A percentile compares a stretch with the other conserved stretches of the same genome.
These are phyloP conservation scores for Ligustrum vulgare DNA, from an alignment of 257 asterid species.

Conservation along the genomic window DNA sequence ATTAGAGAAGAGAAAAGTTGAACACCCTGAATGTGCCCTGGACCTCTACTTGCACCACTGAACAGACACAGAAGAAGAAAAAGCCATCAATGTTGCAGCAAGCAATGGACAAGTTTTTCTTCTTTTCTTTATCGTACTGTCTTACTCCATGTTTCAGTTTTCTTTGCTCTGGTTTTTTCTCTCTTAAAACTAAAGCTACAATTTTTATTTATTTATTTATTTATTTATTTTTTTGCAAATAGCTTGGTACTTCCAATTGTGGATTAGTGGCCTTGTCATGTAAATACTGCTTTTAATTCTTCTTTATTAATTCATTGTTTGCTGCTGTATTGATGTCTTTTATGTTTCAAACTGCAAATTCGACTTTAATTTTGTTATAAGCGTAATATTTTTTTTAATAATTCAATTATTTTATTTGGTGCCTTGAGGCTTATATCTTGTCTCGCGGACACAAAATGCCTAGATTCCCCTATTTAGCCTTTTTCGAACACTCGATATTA, in stretches of 20 bases:
- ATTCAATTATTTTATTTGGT: not conserved
- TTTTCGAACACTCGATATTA: not conserved
- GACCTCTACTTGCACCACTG: not conserved
- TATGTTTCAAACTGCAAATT: not conserved
- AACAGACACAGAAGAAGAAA: not conserved
- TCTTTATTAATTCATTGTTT: not conserved
- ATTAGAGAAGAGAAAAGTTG: not conserved
- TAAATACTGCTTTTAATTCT: not conserved
- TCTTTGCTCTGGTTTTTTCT: not conserved
- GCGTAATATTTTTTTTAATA: not conserved
- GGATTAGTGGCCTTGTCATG: not conserved
- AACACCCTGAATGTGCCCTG: not conserved
- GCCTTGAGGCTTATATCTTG: not conserved
- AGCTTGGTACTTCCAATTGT: not conserved
- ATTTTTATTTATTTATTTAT: too few relatives aligned
- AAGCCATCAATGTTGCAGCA: not conserved
- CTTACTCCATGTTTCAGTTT: not conserved
- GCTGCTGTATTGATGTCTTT: not conserved
- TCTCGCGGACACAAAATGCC: not conserved
- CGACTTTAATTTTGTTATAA: not conserved
- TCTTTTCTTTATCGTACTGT: not conserved
- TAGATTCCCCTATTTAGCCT: not conserved
- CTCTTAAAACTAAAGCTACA: not conserved
- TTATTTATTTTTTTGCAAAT: too few relatives aligned
- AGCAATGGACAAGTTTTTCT: not conserved